Evolutionary conservation across 768 basidiomycete species (phyloP), one percentile per base, ranked within the genome.

Genomic region (Roridomyces roridus): DNA sequence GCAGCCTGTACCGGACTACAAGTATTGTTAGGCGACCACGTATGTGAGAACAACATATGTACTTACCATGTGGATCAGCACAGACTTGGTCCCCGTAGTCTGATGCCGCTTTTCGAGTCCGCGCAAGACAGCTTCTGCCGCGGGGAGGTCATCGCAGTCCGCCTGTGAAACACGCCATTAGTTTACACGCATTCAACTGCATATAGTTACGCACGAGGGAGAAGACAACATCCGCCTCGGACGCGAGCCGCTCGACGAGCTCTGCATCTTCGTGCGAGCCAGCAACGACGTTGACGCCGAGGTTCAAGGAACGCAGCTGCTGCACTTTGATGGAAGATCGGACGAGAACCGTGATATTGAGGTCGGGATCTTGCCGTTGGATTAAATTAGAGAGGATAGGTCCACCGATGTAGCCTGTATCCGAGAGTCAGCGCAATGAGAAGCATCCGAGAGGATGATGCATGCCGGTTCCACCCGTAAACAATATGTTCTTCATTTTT

Each of bases 211-310:
- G 14, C 42, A 77, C 77, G 25, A 56, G 53, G 14, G 70, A 48
- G 20, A 77, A 65, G 4, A 77, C 55, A 25, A 74, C 44, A 23
- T 76, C 71, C 2, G 74, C 70, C 29, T 54, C 59, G 4, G 68
- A 59, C 0, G 65, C 69, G 2, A 68, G 59, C 15, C 60, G 46
- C 52, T 68, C 69, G 17, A 78, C 57, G 18, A 68, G 51, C 3
- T 56, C 64, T n/a, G 57, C 55, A 42, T 77, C 72, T 5, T 66
- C 55, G 44, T 74, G 60, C 24, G 74, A 69, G 11, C 75, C 75
- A 14, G 71, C 9, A 15, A 70, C 41, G 1, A 55, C 8, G 46
- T 55, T 55, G 6, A 55, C 11, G 1, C 24, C 40, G 6, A 44
- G 4, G 28, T 55, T 12, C 12, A 48, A 46, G 9, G 11, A 5